Evolutionary conservation across 441 rosid species (phyloP).

Genomic region (Rhodomyrtus psidioides): DNA sequence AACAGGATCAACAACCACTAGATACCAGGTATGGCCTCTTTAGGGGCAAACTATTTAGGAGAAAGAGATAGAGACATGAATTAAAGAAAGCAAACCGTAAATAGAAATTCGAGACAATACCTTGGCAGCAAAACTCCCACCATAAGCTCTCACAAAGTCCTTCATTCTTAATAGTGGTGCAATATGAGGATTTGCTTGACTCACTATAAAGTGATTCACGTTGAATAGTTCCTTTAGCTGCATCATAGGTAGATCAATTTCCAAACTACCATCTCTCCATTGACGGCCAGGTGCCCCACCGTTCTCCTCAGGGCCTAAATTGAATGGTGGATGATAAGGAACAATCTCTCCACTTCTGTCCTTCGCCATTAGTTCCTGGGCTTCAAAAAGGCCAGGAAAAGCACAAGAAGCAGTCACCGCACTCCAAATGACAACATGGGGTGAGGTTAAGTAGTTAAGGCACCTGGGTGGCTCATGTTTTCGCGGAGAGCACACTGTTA

Average conservation of each 20-base stretch:
- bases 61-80: background rate
- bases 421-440: conserved; percentile 98
- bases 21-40: background rate
- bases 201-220: conserved; percentile 93
- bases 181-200: conserved; percentile 97
- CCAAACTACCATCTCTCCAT: conserved; percentile 99
- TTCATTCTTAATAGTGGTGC: conserved; percentile 76
- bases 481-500: conserved; percentile 94
- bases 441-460: conserved; percentile 90
- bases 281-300: conserved; percentile 54
- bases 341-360: conserved; percentile 85
- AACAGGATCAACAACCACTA: background rate
- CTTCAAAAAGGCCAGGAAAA: conserved; percentile 95
- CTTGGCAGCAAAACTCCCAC: conserved; percentile 96
- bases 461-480: conserved; percentile 98
- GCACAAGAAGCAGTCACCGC: conserved; percentile 98
- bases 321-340: conserved; percentile 95
- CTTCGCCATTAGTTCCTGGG: conserved; percentile 98
- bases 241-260: conserved; percentile 96
- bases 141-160: conserved; percentile 73
- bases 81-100: background rate
- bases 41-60: background rate
- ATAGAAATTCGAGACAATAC: conserved; percentile 23
- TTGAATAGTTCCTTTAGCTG: conserved; percentile 92
- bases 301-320: conserved; percentile 72